phyloP scores from a whole-genome alignment of 306 rosid species.

The Acmispon strigosus region DNA sequence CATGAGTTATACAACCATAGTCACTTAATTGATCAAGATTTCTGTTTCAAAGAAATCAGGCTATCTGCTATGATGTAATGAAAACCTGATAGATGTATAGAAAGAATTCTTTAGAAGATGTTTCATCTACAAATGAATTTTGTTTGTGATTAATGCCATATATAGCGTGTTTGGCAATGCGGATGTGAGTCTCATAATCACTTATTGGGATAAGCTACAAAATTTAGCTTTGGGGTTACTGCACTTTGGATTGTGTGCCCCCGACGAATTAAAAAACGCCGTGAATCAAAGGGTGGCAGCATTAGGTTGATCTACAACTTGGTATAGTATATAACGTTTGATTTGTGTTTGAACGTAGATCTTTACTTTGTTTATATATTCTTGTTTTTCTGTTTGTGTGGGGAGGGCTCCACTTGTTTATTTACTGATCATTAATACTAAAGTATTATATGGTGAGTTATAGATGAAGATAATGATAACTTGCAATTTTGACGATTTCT shows the following conservation, averaged over 20 bases:
- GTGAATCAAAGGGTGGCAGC: constrained; percentile 24
- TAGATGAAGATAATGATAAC: neutral
- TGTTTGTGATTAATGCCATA: constrained; percentile 38
- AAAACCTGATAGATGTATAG: constrained; percentile 27
- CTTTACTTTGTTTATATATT: neutral
- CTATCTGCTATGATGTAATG: constrained; percentile 17
- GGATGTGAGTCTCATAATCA: too few relatives aligned
- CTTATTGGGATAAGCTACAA: too few relatives aligned
- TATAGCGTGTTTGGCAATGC: neutral
- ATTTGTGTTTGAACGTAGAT: neutral
- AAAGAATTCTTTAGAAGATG: constrained; percentile 14
- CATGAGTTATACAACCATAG: neutral
- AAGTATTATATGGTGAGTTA: neutral
- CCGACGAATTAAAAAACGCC: neutral
- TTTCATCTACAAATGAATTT: constrained; percentile 22
- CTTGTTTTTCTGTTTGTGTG: neutral
- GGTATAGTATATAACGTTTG: neutral
- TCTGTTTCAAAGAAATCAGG: constrained; percentile 22
- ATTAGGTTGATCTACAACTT: constrained; percentile 15
- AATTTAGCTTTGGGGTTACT: too few relatives aligned
- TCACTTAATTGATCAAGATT: constrained; percentile 23
- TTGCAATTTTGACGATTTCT: neutral
- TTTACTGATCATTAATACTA: neutral
- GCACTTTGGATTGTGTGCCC: too few relatives aligned
- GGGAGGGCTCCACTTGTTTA: neutral